These are phyloP conservation scores for Arctium minus DNA, from an alignment of 129 eudicot genomes.

Conservation along the genomic window DNA sequence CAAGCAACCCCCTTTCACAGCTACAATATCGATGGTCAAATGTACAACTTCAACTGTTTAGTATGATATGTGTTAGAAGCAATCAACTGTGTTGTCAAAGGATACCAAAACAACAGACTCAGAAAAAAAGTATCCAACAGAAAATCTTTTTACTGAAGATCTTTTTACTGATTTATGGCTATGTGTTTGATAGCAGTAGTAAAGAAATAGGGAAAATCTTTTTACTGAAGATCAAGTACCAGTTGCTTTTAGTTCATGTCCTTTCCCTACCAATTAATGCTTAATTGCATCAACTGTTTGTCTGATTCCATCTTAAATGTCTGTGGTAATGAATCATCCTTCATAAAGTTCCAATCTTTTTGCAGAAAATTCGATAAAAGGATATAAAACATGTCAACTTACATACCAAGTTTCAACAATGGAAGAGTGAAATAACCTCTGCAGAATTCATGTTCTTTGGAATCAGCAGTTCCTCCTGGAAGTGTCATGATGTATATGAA, in stretches of 20 bases:
- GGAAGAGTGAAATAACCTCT: slow-evolving; percentile 3
- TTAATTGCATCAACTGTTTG: slow-evolving; percentile 26
- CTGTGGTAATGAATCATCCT: slow-evolving; percentile 13
- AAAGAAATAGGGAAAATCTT: slow-evolving; percentile 5
- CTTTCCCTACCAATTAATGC: slow-evolving; percentile 22
- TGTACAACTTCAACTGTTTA: too few species aligned
- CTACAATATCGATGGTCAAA: too few species aligned
- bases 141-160: too few species aligned
- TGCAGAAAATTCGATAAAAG: slow-evolving; percentile 3
- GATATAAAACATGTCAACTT: slow-evolving; percentile 18
- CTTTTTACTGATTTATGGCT: too few species aligned
- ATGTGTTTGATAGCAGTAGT: slow-evolving; percentile 18
- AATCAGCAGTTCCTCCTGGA: slow-evolving; percentile 9
- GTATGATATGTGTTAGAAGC: too few species aligned
- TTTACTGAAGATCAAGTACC: slow-evolving; percentile 23
- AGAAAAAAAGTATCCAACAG: too few species aligned
- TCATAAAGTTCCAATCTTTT: slow-evolving; percentile 20
- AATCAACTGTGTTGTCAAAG: too few species aligned
- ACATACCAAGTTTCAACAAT: slow-evolving; percentile 19
- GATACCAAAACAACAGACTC: too few species aligned
- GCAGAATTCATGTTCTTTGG: slow-evolving; percentile 2
- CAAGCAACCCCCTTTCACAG: too few species aligned
- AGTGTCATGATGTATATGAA: slow-evolving; percentile 6
- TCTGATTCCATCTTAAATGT: slow-evolving; percentile 26
- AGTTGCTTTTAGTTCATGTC: slow-evolving; percentile 19